These are phyloP conservation scores for Populus trichocarpa DNA, from an alignment of 441 rosid genomes.

Conservation along the genomic window DNA sequence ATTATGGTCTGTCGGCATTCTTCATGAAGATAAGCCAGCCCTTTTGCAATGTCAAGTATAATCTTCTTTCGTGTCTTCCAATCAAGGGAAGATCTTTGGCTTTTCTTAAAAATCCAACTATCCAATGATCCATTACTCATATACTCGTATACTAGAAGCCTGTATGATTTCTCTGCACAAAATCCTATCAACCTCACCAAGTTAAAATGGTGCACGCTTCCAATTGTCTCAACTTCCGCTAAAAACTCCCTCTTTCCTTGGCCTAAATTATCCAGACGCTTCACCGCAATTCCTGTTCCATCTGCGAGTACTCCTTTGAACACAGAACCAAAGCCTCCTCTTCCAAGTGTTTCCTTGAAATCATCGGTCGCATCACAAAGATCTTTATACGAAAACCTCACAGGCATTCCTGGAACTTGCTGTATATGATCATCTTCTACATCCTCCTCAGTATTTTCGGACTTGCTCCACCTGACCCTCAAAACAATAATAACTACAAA, in stretches of 20 bases:
- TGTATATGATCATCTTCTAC: conserved; percentile 3
- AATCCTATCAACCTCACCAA: conserved; percentile 20
- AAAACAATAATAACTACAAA: too few species aligned
- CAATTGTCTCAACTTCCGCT: conserved; percentile 21
- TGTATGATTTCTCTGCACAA: conserved; percentile 11
- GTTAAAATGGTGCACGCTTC: conserved; percentile 23
- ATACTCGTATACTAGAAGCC: background rate
- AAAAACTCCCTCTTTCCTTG: conserved; percentile 9
- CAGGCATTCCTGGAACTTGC: conserved; percentile 14
- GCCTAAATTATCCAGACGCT: conserved; percentile 10
- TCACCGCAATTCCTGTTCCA: conserved; percentile 19
- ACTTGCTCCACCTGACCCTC: too few species aligned
- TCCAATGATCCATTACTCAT: conserved; percentile 18
- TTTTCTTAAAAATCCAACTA: conserved; percentile 12
- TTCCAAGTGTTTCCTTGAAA: conserved; percentile 14
- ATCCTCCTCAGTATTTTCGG: background rate
- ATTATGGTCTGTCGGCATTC: background rate
- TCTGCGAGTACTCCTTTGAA: conserved; percentile 5
- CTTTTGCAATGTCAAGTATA: conserved; percentile 20
- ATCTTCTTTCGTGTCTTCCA: conserved; percentile 20
- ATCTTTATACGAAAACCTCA: conserved; percentile 1
- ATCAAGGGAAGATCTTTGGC: background rate
- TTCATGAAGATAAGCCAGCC: conserved; percentile 24
- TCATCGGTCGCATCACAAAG: conserved; percentile 2
- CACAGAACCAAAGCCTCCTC: conserved; percentile 20